These are phyloP conservation scores for Lipomyces anomalus DNA, from an alignment of 805 yeast species.

Conservation along the genomic window DNA sequence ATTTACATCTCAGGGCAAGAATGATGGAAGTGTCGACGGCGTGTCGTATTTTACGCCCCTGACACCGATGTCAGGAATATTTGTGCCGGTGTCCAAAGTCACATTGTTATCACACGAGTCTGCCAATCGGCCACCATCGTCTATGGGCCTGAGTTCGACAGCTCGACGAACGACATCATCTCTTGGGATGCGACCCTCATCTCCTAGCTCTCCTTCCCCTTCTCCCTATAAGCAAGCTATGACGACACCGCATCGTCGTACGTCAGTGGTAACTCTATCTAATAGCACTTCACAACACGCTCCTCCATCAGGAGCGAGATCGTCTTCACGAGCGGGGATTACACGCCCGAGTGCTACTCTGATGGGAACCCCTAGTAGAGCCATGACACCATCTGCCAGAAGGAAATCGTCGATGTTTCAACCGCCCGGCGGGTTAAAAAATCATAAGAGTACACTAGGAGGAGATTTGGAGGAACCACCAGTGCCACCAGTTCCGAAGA, in stretches of 20 bases:
- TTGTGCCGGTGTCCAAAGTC: slow-evolving; percentile 9
- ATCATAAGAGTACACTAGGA: slow-evolving; percentile 1
- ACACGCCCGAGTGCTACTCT: not conserved
- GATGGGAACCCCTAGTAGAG: not conserved
- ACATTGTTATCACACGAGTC: not conserved
- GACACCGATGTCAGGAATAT: slow-evolving; percentile 12
- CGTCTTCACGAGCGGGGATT: slow-evolving; percentile 1
- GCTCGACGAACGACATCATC: slow-evolving; percentile 5
- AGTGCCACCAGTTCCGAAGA: not conserved
- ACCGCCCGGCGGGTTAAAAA: slow-evolving; percentile 1
- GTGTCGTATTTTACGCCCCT: slow-evolving; percentile 18
- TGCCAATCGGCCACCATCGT: not conserved
- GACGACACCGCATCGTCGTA: slow-evolving; percentile 13
- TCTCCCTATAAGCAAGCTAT: not conserved
- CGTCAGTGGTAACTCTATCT: slow-evolving; percentile 11
- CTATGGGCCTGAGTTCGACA: not conserved
- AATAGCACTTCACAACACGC: not conserved
- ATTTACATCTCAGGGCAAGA: slow-evolving; percentile 63
- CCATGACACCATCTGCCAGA: not conserved
- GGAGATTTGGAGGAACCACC: not conserved
- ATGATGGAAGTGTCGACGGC: slow-evolving; percentile 73
- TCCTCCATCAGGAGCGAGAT: slow-evolving; percentile 4
- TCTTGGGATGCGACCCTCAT: slow-evolving; percentile 7
- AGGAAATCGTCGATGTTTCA: slow-evolving; percentile 2
- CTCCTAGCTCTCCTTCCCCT: slow-evolving; percentile 3